Evolutionary conservation across 257 asterid genomes (phyloP), one percentile per base, ranked within the genome.

Genomic region (Buddleja alternifolia): DNA sequence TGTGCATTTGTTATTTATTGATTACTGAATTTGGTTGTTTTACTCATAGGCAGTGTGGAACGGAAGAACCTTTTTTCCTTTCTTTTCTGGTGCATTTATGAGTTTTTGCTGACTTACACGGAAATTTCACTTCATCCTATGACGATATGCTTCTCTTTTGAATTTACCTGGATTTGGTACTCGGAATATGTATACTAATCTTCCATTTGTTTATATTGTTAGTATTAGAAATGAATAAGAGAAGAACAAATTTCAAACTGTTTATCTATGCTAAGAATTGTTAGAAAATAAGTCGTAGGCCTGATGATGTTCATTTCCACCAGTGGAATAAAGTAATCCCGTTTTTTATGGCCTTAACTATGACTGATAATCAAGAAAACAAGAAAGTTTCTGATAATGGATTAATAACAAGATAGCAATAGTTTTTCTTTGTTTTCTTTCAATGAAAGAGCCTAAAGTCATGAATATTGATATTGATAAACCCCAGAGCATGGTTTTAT

Each of bases 1-100:
- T 37, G 48, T 36, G 45, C 6, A 59, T 9, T 17, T 56, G 23
- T 56, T 45, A 41, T n/a, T 41, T 39, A 21, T 42, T n/a, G 10
- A 47, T 64, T 25, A 41, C 47, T 41, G 47, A 4, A 47, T 64
- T 10, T 45, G 57, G 16, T 29, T 46, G 0, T 42, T 25, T 25
- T 64, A 57, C 55, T 62, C 40, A 41, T n/a, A 14, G 58, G 23
- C 58, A 14, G 17, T 45, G 44, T 45, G 45, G 46, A 63, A 62
- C 24, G 40, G n/a, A 29, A 24, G 15, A 12, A 61, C 15, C 19
- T 24, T 29, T 46, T 10, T 24, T n/a, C 9, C 21, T 42, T 14
- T 6, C 10, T 20, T 63, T 44, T 8, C 10, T 24, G 69, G 69
- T 45, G 9, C 69, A 63, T 45, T 8, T 8, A 21, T 25, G 7